These are phyloP conservation scores for Flammula alnicola DNA, from an alignment of 1,284 basidiomycete genomes.

Conservation along the genomic window DNA sequence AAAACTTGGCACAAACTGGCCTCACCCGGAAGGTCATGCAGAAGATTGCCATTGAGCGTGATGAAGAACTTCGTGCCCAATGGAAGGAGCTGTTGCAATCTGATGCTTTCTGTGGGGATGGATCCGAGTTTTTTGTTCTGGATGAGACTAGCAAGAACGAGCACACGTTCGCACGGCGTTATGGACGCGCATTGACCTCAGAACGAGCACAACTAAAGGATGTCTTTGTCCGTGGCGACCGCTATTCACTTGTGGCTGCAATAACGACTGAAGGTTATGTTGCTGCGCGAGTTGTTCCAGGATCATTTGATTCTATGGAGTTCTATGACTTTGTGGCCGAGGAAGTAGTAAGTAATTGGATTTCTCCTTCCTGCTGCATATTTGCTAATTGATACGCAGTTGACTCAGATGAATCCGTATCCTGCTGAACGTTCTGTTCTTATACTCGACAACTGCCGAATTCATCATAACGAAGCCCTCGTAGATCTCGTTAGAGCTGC, in stretches of 20 bases:
- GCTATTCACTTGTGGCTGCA: slow-evolving; percentile 22
- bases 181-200: slow-evolving; percentile 19
- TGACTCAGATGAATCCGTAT: slow-evolving; percentile 28
- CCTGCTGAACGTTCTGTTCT: slow-evolving; percentile 24
- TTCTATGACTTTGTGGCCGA: slow-evolving; percentile 23
- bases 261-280: slow-evolving; percentile 24
- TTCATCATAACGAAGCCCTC: slow-evolving; percentile 27
- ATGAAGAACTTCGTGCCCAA: slow-evolving; percentile 14
- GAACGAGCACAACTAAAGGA: slow-evolving; percentile 18
- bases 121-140: slow-evolving; percentile 29
- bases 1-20: slow-evolving; percentile 14
- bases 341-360: slow-evolving; percentile 17
- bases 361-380: slow-evolving; percentile 2
- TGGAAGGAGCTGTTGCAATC: slow-evolving; percentile 1
- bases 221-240: slow-evolving; percentile 25
- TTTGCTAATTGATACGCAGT: slow-evolving; percentile 8
- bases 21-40: slow-evolving; percentile 23
- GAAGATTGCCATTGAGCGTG: slow-evolving; percentile 18
- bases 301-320: slow-evolving; percentile 18
- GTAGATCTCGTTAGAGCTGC: slow-evolving; percentile 21
- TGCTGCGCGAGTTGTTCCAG: slow-evolving; percentile 14
- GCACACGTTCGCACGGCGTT: slow-evolving; percentile 17
- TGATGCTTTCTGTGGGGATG: slow-evolving; percentile 21
- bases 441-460: slow-evolving; percentile 31
- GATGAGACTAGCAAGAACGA: slow-evolving; percentile 35